phyloP scores from a whole-genome alignment of 2,329 filamentous ascomycete genomes.

The Geosmithia putterillii region DNA sequence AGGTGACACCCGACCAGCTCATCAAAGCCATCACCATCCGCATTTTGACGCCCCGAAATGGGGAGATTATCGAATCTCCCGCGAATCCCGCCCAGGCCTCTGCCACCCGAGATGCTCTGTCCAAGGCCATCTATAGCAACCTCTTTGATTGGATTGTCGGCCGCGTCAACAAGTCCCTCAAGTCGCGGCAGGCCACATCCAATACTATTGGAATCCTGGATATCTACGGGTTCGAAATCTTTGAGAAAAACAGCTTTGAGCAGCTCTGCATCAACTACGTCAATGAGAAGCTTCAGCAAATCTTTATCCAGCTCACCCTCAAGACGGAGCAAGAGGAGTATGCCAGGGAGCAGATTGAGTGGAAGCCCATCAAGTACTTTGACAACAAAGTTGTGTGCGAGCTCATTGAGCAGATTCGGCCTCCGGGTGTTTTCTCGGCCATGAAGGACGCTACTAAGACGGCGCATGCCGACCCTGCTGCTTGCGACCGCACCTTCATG shows the following conservation, averaged over 20 bases:
- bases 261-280: slow-evolving; percentile 99
- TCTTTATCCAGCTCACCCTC: slow-evolving; percentile 94
- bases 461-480: slow-evolving; percentile 88
- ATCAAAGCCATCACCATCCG: slow-evolving; percentile 83
- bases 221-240: slow-evolving; percentile 99
- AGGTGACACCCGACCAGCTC: slow-evolving; percentile 70
- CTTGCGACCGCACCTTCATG: slow-evolving; percentile 92
- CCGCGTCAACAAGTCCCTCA: slow-evolving; percentile 78
- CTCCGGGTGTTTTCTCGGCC: slow-evolving; percentile 86
- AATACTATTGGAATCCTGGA: slow-evolving; percentile 95
- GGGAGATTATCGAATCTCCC: slow-evolving; percentile 60
- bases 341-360: slow-evolving; percentile 87
- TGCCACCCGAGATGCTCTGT: slow-evolving; percentile 78
- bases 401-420: slow-evolving; percentile 82
- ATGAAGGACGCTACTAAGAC: slow-evolving; percentile 97
- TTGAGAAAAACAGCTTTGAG: slow-evolving; percentile 98
- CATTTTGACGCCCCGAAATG: slow-evolving; percentile 59
- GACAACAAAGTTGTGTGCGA: slow-evolving; percentile 99
- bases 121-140: slow-evolving; percentile 95
- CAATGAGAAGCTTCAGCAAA: slow-evolving; percentile 97
- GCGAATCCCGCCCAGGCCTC: slow-evolving; percentile 78
- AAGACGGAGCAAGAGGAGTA: slow-evolving; percentile 98
- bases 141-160: slow-evolving; percentile 98
- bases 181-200: slow-evolving; percentile 59
- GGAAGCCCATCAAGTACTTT: slow-evolving; percentile 98